A percentile compares a stretch with the other conserved stretches of the same genome.
Evolutionary conservation across 139 green algal genomes (phyloP).

Genomic region (Chlorella sp.): DNA sequence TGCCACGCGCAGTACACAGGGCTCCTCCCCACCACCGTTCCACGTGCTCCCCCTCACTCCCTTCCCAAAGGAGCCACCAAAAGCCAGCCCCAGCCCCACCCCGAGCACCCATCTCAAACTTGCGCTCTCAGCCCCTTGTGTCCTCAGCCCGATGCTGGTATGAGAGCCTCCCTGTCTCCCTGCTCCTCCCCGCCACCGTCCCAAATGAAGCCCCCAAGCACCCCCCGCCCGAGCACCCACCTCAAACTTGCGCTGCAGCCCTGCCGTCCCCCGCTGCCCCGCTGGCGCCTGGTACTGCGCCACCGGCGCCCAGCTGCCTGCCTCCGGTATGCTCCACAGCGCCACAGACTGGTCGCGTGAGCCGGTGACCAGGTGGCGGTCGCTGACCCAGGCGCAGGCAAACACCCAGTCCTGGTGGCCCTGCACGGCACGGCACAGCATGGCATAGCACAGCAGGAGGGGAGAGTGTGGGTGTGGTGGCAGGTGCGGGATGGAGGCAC

Average conservation of each 20-base stretch:
- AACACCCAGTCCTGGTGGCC: constrained; percentile 83
- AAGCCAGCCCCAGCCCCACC: too few relatives aligned
- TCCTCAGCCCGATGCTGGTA: neutral
- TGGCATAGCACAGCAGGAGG: neutral
- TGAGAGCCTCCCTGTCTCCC: neutral
- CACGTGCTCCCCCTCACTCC: too few relatives aligned
- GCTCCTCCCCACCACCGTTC: too few relatives aligned
- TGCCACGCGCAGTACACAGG: too few relatives aligned
- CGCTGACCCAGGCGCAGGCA: constrained; percentile 69
- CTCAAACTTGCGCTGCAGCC: constrained; percentile 21
- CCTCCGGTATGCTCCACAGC: constrained; percentile 37
- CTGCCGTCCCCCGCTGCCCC: neutral
- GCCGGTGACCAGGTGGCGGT: constrained; percentile 65
- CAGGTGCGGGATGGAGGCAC: neutral
- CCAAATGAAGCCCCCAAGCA: neutral
- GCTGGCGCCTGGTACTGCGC: constrained; percentile 1
- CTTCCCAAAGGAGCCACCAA: too few relatives aligned
- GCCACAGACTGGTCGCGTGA: constrained; percentile 39
- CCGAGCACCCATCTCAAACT: neutral
- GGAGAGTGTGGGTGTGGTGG: neutral
- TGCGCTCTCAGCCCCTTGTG: neutral
- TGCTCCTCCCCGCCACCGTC: neutral
- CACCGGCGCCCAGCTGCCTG: neutral
- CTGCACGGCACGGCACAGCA: constrained; percentile 17
- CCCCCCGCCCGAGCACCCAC: neutral